Evolutionary conservation across 2,329 filamentous ascomycete genomes (phyloP).

Genomic region (Juglanconis sp.): DNA sequence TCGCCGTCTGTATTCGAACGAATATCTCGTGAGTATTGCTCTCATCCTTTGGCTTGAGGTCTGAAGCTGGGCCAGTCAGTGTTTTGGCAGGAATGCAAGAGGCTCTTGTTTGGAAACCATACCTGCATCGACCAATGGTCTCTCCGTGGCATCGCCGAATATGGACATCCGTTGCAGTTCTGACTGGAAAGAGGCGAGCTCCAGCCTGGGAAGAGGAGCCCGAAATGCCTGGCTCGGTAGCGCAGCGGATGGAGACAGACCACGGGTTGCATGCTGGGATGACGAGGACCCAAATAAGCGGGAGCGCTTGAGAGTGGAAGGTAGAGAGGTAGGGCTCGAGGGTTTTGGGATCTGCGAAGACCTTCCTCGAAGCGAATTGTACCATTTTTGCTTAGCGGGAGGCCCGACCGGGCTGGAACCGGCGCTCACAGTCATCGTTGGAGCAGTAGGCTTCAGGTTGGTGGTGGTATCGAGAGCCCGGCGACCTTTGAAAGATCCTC

Average conservation of each 20-base stretch:
- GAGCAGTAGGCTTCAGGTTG: not conserved
- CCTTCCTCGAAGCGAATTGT: slow-evolving; percentile 9
- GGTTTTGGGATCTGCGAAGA: slow-evolving; percentile 12
- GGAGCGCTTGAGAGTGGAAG: slow-evolving; percentile 1
- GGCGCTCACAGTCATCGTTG: not conserved
- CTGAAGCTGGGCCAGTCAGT: not conserved
- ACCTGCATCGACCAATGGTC: not conserved
- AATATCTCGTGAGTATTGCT: not conserved
- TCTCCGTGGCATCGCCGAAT: not conserved
- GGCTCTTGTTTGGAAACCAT: not conserved
- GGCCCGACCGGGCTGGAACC: slow-evolving; percentile 6
- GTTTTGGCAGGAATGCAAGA: not conserved
- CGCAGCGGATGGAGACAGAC: not conserved
- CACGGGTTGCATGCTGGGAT: not conserved
- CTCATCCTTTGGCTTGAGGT: not conserved
- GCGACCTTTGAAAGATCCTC: not conserved
- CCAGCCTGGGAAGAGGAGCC: slow-evolving; percentile 9
- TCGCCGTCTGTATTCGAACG: not conserved
- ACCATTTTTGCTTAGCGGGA: slow-evolving; percentile 12
- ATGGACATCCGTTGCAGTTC: slow-evolving; percentile 3
- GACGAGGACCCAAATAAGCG: not conserved
- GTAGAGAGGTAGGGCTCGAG: slow-evolving; percentile 1
- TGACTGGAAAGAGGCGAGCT: slow-evolving; percentile 8
- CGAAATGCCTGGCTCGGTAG: not conserved
- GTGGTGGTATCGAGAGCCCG: slow-evolving; percentile 6